Conservation (phyloP, 2,329 filamentous ascomycete genomes). For the Aspergillus terreus region DNA sequence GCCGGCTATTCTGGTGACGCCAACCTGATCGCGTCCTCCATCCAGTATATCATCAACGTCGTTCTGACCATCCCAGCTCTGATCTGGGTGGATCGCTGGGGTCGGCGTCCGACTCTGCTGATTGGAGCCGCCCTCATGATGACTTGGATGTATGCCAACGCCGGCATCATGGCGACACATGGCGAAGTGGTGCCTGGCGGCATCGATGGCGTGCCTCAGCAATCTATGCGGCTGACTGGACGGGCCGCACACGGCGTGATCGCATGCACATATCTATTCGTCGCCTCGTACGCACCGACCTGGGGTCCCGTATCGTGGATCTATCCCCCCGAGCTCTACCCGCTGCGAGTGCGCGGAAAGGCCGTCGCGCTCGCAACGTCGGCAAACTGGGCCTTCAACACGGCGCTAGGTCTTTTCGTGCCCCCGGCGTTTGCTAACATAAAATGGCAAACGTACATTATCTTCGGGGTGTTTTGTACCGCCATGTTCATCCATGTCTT, state of each 20-base stretch:
- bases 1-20: slow-evolving; percentile 58
- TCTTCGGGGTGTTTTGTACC: slow-evolving; percentile 71
- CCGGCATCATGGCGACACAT: slow-evolving; percentile 37
- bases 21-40: slow-evolving; percentile 62
- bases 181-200: slow-evolving; percentile 40
- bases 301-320: slow-evolving; percentile 60
- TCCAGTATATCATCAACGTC: slow-evolving; percentile 77
- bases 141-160: slow-evolving; percentile 41
- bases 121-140: slow-evolving; percentile 63
- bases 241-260: slow-evolving; percentile 62
- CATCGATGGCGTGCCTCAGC: slow-evolving; percentile 27
- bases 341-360: slow-evolving; percentile 60
- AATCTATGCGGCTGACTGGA: slow-evolving; percentile 38
- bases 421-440: slow-evolving; percentile 56
- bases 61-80: slow-evolving; percentile 73
- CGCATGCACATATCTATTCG: slow-evolving; percentile 70
- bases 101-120: slow-evolving; percentile 65
- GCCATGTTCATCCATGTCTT: slow-evolving; percentile 65
- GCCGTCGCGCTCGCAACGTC: slow-evolving; percentile 61
- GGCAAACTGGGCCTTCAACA: slow-evolving; percentile 63
- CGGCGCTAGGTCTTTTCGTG: slow-evolving; percentile 51
- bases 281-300: slow-evolving; percentile 63
- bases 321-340: slow-evolving; percentile 62
- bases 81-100: slow-evolving; percentile 72
- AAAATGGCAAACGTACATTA: slow-evolving; percentile 62